Evolutionary conservation across 1,139 yeast species (phyloP).

Genomic region (Hansenula lynferdii): DNA sequence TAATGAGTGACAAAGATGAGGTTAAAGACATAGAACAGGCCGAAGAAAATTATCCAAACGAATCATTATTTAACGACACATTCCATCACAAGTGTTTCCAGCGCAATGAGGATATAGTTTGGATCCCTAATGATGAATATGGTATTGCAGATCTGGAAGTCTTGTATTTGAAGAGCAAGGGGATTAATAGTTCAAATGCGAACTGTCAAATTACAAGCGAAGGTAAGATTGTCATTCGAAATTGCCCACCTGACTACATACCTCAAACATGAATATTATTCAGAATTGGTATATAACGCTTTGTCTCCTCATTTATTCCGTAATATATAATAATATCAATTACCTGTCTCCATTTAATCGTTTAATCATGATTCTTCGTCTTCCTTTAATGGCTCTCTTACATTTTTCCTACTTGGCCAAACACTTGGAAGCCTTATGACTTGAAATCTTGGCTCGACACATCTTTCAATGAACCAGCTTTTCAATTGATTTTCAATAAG

Average conservation of each 20-base stretch:
- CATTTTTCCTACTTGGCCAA: constrained; percentile 85
- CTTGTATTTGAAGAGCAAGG: constrained; percentile 20
- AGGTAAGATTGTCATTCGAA: constrained; percentile 22
- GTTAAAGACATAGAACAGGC: constrained; percentile 5
- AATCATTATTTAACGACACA: constrained; percentile 15
- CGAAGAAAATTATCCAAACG: constrained; percentile 4
- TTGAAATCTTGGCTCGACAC: constrained; percentile 91
- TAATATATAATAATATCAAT: no score
- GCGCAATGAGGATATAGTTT: constrained; percentile 21
- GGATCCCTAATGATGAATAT: constrained; percentile 34
- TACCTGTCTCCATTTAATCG: no score
- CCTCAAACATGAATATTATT: no score
- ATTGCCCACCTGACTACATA: constrained; percentile 20
- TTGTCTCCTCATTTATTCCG: no score
- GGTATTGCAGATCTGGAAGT: constrained; percentile 26
- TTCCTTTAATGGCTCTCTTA: constrained; percentile 36
- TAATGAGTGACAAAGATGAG: neutral
- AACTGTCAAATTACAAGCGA: constrained; percentile 21
- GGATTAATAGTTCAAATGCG: constrained; percentile 23
- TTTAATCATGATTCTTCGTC: constrained; percentile 4
- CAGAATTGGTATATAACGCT: no score
- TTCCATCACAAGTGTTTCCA: constrained; percentile 21
- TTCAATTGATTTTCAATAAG: constrained; percentile 77
- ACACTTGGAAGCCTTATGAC: constrained; percentile 77
- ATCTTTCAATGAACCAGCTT: constrained; percentile 87